Percentiles rank a stretch among this genome's conserved stretches.
These are phyloP conservation scores for Fraxinus sp. DNA, from an alignment of 305 asterid genomes.

Conservation along the genomic window DNA sequence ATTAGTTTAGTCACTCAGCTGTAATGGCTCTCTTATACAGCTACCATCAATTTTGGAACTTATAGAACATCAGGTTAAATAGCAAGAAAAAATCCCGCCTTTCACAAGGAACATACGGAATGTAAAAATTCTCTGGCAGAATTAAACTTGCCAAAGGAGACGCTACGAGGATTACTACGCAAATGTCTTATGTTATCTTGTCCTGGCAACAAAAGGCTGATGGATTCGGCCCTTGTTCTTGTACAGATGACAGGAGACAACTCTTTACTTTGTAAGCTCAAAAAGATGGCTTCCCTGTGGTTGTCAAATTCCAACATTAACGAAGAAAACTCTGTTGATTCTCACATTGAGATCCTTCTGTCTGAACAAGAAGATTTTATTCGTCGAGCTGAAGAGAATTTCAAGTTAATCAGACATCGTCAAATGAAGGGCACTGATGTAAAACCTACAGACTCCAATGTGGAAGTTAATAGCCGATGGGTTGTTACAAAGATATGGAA, in stretches of 20 bases:
- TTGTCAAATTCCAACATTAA: constrained; percentile 24
- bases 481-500: constrained; percentile 60
- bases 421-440: constrained; percentile 27
- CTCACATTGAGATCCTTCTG: constrained; percentile 31
- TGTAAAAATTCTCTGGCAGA: constrained; percentile 32
- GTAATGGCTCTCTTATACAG: neutral
- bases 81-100: constrained; percentile 8
- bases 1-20: constrained; percentile 30
- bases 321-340: constrained; percentile 20
- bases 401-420: constrained; percentile 38
- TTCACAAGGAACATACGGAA: constrained; percentile 37
- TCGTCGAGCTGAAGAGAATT: constrained; percentile 49
- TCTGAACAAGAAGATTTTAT: constrained; percentile 49
- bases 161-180: constrained; percentile 42
- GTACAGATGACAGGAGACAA: constrained; percentile 48
- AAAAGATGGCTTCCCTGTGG: constrained; percentile 44
- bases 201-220: constrained; percentile 45
- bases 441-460: constrained; percentile 16
- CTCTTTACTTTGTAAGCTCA: constrained; percentile 55
- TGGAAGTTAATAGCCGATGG: constrained; percentile 45
- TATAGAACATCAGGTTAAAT: neutral
- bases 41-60: neutral
- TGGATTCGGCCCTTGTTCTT: constrained; percentile 45
- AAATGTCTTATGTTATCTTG: constrained; percentile 61
- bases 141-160: constrained; percentile 36